Base-by-base conservation (phyloP, 768 basidiomycete species). In the Pulveroboletus sp. region DNA sequence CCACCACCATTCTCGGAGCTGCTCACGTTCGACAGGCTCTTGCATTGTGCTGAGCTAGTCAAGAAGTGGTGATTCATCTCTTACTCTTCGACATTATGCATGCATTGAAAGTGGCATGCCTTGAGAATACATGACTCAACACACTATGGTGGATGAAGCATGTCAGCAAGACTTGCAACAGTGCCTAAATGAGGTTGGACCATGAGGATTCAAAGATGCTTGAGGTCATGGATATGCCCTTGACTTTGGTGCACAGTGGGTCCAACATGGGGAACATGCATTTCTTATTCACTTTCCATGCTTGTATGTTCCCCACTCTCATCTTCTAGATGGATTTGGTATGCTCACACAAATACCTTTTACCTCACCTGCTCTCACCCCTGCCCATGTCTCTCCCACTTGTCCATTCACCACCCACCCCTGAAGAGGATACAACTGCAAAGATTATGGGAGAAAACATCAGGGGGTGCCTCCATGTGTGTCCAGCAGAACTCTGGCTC, bases 21-120 rank as follows among this genome's bases (percentile, higher is more conserved):
- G 9, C 68, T 83, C 22, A 73, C 77, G 2, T 67, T 57, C n/a
- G 56, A 64, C 22, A 73, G 79, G 16, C 81, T 83, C 60, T 53
- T 77, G 41, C 56, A 74, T 22, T 72, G 81, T 7, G 71, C 69
- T n/a, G 55, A 55, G 30, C 49, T 62, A 35, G 64, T 76, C 22
- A 68, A 72, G 56, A 57, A 61, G 20, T 74, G 77, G 50, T 75
- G 0, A 63, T 58, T 1, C 74, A 80, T 48, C 81, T 79, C 2
- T 60, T 81, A 22, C 72, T 77, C 39, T 58, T 74, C 34, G 78
- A 81, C 44, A 63, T 80, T 5, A 58, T 60, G 0, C 16, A 55
- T 3, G 59, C 42, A 1, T 1, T 13, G 1, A 54, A 55, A 12
- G 47, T 66, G 2, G 45, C 32, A 2, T 53, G 49, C 6, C 8